These are phyloP conservation scores for Agastache rugosa DNA, from an alignment of 257 asterid genomes.

Conservation along the genomic window DNA sequence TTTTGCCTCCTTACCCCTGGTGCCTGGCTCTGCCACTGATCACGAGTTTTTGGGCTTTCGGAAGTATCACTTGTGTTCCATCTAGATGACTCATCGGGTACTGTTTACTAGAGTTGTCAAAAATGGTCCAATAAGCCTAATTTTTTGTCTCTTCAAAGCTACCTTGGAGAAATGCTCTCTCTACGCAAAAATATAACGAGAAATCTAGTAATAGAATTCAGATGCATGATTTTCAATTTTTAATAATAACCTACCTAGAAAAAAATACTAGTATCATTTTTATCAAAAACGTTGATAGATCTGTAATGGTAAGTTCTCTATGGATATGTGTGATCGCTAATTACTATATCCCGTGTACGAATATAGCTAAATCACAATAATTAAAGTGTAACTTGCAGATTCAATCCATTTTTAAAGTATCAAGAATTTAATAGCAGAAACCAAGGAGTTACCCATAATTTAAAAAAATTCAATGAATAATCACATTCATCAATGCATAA, in stretches of 20 bases:
- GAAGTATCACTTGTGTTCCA: too few species aligned
- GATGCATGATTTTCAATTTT: not conserved
- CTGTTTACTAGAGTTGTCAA: too few species aligned
- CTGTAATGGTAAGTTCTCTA: not conserved
- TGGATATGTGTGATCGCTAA: not conserved
- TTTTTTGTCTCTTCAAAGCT: too few species aligned
- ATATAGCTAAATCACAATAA: not conserved
- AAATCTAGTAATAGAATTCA: too few species aligned
- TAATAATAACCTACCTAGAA: not conserved
- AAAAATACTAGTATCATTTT: not conserved
- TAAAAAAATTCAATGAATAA: not conserved
- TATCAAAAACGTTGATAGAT: not conserved
- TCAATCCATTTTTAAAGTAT: not conserved
- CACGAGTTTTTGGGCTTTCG: too few species aligned
- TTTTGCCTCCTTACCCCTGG: too few species aligned
- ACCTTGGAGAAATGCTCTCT: too few species aligned
- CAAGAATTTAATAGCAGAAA: not conserved
- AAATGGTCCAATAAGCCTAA: too few species aligned
- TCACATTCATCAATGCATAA: slow-evolving; percentile 5
- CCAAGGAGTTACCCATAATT: not conserved
- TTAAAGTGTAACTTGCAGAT: not conserved
- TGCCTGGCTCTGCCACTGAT: too few species aligned
- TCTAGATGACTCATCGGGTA: too few species aligned
- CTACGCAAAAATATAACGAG: too few species aligned
- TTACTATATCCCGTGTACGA: not conserved